Percentiles rank a stretch among this genome's conserved stretches.
Conservation (phyloP, 116 monocot species). For the Phalaenopsis hybrid region DNA sequence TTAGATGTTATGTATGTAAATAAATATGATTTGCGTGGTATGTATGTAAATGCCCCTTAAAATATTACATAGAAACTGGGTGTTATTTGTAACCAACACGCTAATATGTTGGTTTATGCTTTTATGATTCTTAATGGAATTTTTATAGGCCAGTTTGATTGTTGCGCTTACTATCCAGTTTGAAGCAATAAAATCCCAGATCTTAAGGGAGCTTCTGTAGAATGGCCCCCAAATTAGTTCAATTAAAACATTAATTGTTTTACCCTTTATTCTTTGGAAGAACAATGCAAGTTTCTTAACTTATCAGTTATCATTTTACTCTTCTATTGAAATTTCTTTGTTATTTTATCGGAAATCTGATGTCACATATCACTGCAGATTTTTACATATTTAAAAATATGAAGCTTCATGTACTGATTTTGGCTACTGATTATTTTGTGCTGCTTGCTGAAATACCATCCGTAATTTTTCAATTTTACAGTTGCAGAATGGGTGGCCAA, state of each 20-base stretch:
- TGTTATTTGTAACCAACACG: too few species aligned
- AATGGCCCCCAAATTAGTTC: background rate
- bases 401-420: background rate
- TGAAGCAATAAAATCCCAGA: background rate
- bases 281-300: background rate
- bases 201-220: background rate
- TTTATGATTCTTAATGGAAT: background rate
- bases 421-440: background rate
- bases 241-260: background rate
- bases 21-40: too few species aligned
- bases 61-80: too few species aligned
- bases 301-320: background rate
- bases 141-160: background rate
- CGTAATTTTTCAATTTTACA: background rate
- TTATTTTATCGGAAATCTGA: too few species aligned
- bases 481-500: slow-evolving; percentile 10
- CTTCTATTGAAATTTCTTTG: too few species aligned
- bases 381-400: background rate
- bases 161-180: background rate
- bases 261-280: background rate
- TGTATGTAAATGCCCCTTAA: too few species aligned
- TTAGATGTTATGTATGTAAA: too few species aligned
- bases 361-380: too few species aligned
- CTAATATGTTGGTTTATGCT: background rate
- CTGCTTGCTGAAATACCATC: background rate